A percentile compares a stretch with the other conserved stretches of the same genome.
Conservation (phyloP, 805 yeast species). For the Schizosaccharomyces lindneri region DNA sequence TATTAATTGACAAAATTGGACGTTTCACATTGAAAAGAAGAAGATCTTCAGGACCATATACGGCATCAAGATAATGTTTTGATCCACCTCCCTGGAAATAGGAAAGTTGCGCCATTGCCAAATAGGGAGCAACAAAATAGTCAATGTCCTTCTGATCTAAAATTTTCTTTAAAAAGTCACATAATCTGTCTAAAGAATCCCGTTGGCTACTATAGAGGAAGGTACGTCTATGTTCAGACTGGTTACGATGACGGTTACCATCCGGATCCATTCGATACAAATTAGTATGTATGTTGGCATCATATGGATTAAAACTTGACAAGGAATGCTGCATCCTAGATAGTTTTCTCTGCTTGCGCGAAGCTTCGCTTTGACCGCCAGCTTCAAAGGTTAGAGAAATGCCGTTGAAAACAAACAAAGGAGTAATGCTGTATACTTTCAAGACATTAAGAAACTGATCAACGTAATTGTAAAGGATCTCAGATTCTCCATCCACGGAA, state of each 20-base stretch:
- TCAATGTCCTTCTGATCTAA: conserved; percentile 31
- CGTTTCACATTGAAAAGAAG: conserved; percentile 35
- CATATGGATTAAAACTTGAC: not conserved
- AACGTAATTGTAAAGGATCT: conserved; percentile 29
- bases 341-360: not conserved
- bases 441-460: conserved; percentile 40
- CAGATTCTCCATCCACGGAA: conserved; percentile 65
- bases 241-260: not conserved
- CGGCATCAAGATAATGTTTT: conserved; percentile 43
- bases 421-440: conserved; percentile 38
- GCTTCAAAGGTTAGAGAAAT: conserved; percentile 2
- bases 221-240: not conserved
- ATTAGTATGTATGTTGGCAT: not conserved
- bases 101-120: conserved; percentile 44
- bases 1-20: conserved; percentile 23
- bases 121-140: conserved; percentile 55
- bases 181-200: not conserved
- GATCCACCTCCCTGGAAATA: not conserved
- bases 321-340: not conserved
- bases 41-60: conserved; percentile 64
- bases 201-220: not conserved
- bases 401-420: conserved; percentile 60
- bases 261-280: not conserved
- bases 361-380: not conserved
- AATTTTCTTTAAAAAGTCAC: conserved; percentile 12